Base-by-base conservation (phyloP, 768 basidiomycete genomes). In the Epithele typhae region DNA sequence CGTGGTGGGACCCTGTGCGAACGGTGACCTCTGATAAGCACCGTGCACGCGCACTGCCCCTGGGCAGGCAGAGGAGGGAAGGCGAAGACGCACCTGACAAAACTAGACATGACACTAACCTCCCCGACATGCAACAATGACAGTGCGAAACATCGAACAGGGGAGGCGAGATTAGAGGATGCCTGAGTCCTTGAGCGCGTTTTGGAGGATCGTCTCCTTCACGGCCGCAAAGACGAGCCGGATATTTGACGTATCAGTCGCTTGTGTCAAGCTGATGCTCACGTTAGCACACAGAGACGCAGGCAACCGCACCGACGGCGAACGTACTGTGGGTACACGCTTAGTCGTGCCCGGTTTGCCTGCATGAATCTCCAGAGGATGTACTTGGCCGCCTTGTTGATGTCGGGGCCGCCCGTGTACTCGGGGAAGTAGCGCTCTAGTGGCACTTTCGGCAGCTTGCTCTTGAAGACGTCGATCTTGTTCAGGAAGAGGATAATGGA, bases 351-450 rank as follows among this genome's bases (percentile, higher is more conserved):
- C 18, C 87, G 69, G 56, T 94, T 95, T 45, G 87, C 84, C 64
- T 95, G 90, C 76, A 92, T 93, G 58, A 95, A 97, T 58, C 87
- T 72, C 93, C 92, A 96, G 30, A 97, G 70, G 43, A 97, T 92
- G 54, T 91, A 95, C 57, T 93, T 92, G 0, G 92, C 91, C 2
- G 91, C 92, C 64, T 94, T 94, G 70, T 92, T 93, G 64, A 94
- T 88, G 58, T 94, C 89, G 3, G 82, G 65, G 4, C 91, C 91
- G 25, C 90, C 90, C 0, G 87, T 87, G 64, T 94, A 94, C 59
- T 93, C 92, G 4, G 89, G 81, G 64, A 92, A 93, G 62, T 85
- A 86, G 35, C 71, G 69, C 51, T 87, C 84, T n/a, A 91, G 65
- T 3, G 86, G 85, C 37, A 64, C 66, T 66, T 82, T 82, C 1